Base-by-base conservation (phyloP, 169 alveolate genomes). In the Plasmodium vivax region DNA sequence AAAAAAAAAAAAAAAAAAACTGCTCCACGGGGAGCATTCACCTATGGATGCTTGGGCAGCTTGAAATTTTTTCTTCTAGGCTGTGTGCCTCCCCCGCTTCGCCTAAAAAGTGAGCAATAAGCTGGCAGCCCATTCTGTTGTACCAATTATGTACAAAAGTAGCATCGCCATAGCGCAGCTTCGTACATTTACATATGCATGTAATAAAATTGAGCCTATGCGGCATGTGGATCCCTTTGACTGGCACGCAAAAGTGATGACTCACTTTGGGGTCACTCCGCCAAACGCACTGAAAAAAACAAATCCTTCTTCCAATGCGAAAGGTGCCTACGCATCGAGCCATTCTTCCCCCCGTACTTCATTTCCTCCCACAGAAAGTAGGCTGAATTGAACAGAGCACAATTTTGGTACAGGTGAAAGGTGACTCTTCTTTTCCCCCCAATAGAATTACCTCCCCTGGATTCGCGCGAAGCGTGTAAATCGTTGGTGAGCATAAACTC, bases 321-420 rank as follows among this genome's bases (percentile, higher is more conserved):
- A n/a, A 87, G 54, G 51, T 87, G 82, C 68, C 43, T 87, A 75
- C 68, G 27, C 82, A 75, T 87, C 47, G 41, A 56, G 19, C 73
- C 12, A 47, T 87, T 51, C 81, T 87, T 32, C n/a, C 45, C 71
- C 79, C 56, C 30, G 30, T 87, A 32, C 77, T 77, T 74, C 62
- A 87, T 51, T 41, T 87, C 93, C 36, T 87, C 93, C 93, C 93
- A 87, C 27, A 87, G 19, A 77, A 77, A 87, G 47, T 27, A 87
- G 32, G 62, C 34, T 9, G 73, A 54, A 87, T 87, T 87, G 56
- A 87, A 87, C 19, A 87, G 30, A 2, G 9, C 87, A 77, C 82
- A 34, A 51, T 87, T 75, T 75, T n/a, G 79, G 81, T 77, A 32
- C 38, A 87, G 79, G 81, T 36, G 51, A 87, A 87, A 87, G 71